Evolutionary conservation across 2,329 filamentous ascomycete genomes (phyloP).

Genomic region (Verticillium alfalfae): DNA sequence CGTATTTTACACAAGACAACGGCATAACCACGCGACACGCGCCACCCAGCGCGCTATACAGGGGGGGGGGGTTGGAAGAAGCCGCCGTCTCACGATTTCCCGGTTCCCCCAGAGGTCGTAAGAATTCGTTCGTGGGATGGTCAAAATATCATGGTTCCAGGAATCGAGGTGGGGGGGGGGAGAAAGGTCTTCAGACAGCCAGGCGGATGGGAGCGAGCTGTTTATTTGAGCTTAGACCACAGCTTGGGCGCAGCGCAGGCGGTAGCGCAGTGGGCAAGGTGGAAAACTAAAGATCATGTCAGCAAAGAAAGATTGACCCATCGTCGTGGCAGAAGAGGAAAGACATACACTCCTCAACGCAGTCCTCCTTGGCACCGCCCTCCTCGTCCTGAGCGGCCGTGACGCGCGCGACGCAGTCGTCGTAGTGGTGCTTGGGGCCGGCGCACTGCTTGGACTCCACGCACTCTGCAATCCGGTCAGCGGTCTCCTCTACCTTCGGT

Average conservation of each 20-base stretch:
- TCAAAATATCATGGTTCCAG: neutral
- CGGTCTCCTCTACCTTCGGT: neutral
- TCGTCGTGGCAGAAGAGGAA: neutral
- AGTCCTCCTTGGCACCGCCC: constrained; percentile 80
- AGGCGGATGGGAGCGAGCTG: neutral
- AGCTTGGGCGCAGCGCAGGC: constrained; percentile 95
- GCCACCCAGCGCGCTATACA: neutral
- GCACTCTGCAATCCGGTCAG: constrained; percentile 64
- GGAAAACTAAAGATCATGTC: constrained; percentile 71
- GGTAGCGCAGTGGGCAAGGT: constrained; percentile 92
- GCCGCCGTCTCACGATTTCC: neutral
- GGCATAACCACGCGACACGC: neutral
- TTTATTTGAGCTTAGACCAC: constrained; percentile 87
- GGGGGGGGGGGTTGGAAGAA: neutral
- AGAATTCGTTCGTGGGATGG: neutral
- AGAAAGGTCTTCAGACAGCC: neutral
- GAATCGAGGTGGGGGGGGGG: neutral
- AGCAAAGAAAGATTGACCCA: neutral
- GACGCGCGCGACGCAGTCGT: constrained; percentile 96
- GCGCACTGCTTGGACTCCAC: constrained; percentile 79
- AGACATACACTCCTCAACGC: constrained; percentile 93
- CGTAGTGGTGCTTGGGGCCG: constrained; percentile 93
- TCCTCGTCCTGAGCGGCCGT: constrained; percentile 59
- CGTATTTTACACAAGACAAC: constrained; percentile 3
- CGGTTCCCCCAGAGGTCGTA: neutral